A percentile compares a stretch with the other conserved stretches of the same genome.
Conservation (phyloP, 2,329 filamentous ascomycete species). For the Colletotrichum spinosum region DNA sequence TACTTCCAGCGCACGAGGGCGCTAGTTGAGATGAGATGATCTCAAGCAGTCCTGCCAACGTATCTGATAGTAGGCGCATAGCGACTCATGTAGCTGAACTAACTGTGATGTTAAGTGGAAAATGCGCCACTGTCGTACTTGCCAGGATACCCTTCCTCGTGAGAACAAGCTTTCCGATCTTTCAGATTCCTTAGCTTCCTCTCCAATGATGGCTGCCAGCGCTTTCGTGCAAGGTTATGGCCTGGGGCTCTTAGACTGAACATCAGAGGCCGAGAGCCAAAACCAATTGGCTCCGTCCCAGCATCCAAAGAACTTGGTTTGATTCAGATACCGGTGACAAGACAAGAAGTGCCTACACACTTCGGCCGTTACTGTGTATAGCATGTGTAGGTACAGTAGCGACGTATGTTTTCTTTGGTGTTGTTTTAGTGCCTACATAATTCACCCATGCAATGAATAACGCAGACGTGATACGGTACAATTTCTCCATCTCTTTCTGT, state of each 20-base stretch:
- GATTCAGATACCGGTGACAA: too few relatives aligned
- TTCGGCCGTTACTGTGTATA: too few relatives aligned
- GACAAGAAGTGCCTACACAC: too few relatives aligned
- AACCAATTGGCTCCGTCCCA: conserved; percentile 12
- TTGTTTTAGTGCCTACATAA: too few relatives aligned
- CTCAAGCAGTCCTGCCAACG: conserved; percentile 4
- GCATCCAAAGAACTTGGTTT: too few relatives aligned
- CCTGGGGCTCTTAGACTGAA: conserved; percentile 6
- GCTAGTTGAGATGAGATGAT: conserved; percentile 30
- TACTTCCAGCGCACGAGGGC: conserved; percentile 22
- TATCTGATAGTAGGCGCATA: neutral
- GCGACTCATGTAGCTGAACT: neutral
- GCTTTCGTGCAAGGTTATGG: conserved; percentile 13
- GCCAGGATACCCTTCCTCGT: conserved; percentile 22
- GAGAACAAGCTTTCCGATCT: conserved; percentile 20
- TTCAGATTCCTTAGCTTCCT: neutral
- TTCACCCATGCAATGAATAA: too few relatives aligned
- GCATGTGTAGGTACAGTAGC: too few relatives aligned
- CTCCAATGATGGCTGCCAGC: conserved; percentile 17
- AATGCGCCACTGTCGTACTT: neutral
- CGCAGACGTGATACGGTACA: too few relatives aligned
- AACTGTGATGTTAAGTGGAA: neutral
- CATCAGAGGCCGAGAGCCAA: neutral
- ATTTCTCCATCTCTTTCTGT: too few relatives aligned
- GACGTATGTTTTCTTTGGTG: too few relatives aligned